Conservation (phyloP, 2,329 filamentous ascomycete species). For the Colletotrichum graminicola region DNA sequence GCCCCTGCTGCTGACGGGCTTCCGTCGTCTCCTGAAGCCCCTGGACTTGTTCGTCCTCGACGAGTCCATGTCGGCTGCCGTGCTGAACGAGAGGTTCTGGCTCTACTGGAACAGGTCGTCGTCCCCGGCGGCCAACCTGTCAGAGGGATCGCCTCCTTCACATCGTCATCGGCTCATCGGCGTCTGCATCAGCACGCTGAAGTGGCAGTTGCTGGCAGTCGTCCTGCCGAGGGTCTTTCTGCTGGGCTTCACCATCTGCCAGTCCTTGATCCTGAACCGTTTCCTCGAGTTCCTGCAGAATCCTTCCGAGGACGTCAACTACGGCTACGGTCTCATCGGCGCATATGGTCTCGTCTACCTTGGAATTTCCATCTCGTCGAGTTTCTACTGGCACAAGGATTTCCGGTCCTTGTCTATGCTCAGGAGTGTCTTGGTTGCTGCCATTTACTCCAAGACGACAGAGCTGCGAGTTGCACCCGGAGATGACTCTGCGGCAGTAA, state of each 20-base stretch:
- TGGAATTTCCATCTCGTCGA: conserved; percentile 54
- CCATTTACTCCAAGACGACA: conserved; percentile 47
- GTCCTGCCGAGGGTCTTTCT: conserved; percentile 50
- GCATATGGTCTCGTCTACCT: conserved; percentile 56
- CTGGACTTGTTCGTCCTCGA: conserved; percentile 49
- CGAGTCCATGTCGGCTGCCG: conserved; percentile 50
- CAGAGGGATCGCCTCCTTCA: conserved; percentile 14
- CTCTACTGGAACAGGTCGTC: conserved; percentile 48
- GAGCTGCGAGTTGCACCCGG: conserved; percentile 41
- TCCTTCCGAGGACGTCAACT: conserved; percentile 46
- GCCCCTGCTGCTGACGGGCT: conserved; percentile 50
- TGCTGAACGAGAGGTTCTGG: conserved; percentile 50
- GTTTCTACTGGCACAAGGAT: conserved; percentile 44
- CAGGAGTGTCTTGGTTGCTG: conserved; percentile 46
- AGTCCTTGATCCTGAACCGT: conserved; percentile 52
- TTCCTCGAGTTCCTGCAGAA: conserved; percentile 51
- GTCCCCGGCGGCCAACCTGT: conserved; percentile 16
- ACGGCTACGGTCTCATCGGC: conserved; percentile 56
- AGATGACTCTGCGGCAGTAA: conserved; percentile 45
- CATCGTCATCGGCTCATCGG: conserved; percentile 45
- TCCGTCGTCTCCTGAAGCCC: conserved; percentile 50
- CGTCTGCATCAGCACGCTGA: conserved; percentile 48
- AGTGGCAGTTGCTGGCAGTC: conserved; percentile 48
- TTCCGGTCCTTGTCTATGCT: conserved; percentile 47
- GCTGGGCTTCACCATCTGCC: conserved; percentile 53